Evolutionary conservation across 768 basidiomycete species (phyloP).

Genomic region (Calocera cornea): DNA sequence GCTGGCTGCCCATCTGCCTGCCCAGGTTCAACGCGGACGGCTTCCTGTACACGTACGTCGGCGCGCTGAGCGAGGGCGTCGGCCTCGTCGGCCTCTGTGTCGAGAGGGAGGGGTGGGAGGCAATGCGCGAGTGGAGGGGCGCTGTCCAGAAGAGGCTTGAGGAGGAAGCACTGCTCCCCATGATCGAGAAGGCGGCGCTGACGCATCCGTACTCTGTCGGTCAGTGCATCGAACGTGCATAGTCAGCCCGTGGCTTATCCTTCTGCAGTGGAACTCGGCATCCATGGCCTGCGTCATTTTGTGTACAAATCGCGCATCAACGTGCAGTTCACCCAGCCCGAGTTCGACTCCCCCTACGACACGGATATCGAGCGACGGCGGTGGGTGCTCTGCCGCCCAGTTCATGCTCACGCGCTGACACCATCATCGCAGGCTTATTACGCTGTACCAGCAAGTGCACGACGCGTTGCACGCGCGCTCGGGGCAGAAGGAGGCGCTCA

Average conservation of each 20-base stretch:
- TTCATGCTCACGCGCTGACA: background rate
- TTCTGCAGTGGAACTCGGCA: constrained; percentile 61
- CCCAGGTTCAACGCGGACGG: constrained; percentile 83
- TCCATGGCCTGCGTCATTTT: constrained; percentile 87
- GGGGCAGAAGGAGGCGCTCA: constrained; percentile 58
- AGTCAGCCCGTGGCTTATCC: constrained; percentile 21
- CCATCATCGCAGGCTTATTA: constrained; percentile 46
- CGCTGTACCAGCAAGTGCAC: constrained; percentile 75
- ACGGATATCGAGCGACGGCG: constrained; percentile 44
- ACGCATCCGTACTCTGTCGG: constrained; percentile 28
- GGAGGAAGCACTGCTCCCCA: constrained; percentile 37
- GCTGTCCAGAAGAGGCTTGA: constrained; percentile 52
- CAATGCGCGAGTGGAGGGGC: constrained; percentile 65
- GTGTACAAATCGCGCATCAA: constrained; percentile 81
- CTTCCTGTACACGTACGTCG: constrained; percentile 82
- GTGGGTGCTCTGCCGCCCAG: constrained; percentile 25
- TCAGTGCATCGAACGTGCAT: constrained; percentile 4
- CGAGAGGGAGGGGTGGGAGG: constrained; percentile 65
- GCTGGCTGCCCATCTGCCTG: constrained; percentile 91
- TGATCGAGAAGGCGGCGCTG: constrained; percentile 32
- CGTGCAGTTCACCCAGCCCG: constrained; percentile 78
- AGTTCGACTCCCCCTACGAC: constrained; percentile 78
- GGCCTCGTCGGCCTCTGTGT: constrained; percentile 71
- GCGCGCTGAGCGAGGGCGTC: constrained; percentile 20
- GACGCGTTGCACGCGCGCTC: constrained; percentile 86